phyloP scores from a whole-genome alignment of 768 basidiomycete genomes.

The Dioszegia aurantiaca region DNA sequence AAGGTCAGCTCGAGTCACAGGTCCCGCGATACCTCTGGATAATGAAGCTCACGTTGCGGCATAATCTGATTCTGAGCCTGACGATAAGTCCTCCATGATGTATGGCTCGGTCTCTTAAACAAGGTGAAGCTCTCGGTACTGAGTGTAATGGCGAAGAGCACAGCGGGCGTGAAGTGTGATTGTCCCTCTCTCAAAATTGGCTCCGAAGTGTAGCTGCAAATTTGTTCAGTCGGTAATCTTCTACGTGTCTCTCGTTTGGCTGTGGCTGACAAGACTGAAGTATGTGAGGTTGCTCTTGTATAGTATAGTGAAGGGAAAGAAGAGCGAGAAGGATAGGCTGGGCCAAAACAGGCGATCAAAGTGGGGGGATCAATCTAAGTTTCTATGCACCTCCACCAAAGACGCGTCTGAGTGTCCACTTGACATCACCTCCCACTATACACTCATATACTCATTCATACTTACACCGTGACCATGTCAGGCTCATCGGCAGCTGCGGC shows the following conservation, averaged over 20 bases:
- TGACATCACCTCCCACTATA: neutral
- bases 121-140: too few relatives aligned
- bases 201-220: too few relatives aligned
- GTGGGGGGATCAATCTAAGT: conserved; percentile 12
- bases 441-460: neutral
- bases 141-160: too few relatives aligned
- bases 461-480: neutral
- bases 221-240: too few relatives aligned
- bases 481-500: neutral
- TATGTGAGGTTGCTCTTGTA: too few relatives aligned
- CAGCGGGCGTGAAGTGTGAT: too few relatives aligned
- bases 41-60: conserved; percentile 64
- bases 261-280: too few relatives aligned
- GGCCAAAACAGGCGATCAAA: neutral
- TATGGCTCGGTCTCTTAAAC: too few relatives aligned
- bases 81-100: conserved; percentile 53
- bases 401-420: neutral
- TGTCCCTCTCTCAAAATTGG: too few relatives aligned
- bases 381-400: neutral
- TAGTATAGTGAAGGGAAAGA: neutral
- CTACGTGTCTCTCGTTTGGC: too few relatives aligned
- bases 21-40: neutral
- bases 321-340: neutral
- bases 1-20: neutral
- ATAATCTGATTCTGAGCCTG: conserved; percentile 92